phyloP scores from a whole-genome alignment of 2,329 filamentous ascomycete genomes.

The Samsoniella hepiali region DNA sequence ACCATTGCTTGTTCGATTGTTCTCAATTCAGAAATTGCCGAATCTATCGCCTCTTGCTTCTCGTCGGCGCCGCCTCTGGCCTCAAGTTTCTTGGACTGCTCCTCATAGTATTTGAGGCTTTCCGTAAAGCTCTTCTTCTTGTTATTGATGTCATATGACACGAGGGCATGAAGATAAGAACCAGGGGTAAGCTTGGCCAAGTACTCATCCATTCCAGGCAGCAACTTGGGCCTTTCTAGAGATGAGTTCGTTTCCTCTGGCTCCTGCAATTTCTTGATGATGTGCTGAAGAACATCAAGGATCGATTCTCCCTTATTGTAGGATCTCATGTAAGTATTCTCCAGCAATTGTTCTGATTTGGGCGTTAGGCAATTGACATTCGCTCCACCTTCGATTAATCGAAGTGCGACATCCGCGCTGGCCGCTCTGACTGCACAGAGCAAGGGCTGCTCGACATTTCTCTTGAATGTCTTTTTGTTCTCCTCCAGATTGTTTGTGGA shows the following conservation, averaged over 20 bases:
- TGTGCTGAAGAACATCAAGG: conserved; percentile 57
- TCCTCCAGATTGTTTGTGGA: conserved; percentile 39
- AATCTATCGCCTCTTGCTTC: conserved; percentile 55
- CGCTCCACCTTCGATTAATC: conserved; percentile 61
- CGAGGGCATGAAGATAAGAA: conserved; percentile 60
- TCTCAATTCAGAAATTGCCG: conserved; percentile 50
- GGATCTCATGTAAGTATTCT: conserved; percentile 30
- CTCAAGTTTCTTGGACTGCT: conserved; percentile 16
- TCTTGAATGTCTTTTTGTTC: conserved; percentile 48
- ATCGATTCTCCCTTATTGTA: conserved; percentile 45
- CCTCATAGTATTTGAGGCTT: conserved; percentile 30
- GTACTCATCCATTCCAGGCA: conserved; percentile 48
- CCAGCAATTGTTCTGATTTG: conserved; percentile 35
- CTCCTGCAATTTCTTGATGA: conserved; percentile 46
- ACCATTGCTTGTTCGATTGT: conserved; percentile 53
- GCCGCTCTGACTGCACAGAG: conserved; percentile 52
- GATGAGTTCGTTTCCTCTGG: conserved; percentile 17
- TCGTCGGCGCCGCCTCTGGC: conserved; percentile 35
- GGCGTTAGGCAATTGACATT: conserved; percentile 60
- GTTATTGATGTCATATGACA: conserved; percentile 36
- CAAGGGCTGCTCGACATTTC: conserved; percentile 60
- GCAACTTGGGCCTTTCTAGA: conserved; percentile 25
- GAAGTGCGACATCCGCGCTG: conserved; percentile 46
- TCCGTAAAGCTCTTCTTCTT: conserved; percentile 33
- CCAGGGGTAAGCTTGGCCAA: conserved; percentile 47